phyloP scores from a whole-genome alignment of 371 early-diverging fungal species.

The Actinomortierella wolfii region DNA sequence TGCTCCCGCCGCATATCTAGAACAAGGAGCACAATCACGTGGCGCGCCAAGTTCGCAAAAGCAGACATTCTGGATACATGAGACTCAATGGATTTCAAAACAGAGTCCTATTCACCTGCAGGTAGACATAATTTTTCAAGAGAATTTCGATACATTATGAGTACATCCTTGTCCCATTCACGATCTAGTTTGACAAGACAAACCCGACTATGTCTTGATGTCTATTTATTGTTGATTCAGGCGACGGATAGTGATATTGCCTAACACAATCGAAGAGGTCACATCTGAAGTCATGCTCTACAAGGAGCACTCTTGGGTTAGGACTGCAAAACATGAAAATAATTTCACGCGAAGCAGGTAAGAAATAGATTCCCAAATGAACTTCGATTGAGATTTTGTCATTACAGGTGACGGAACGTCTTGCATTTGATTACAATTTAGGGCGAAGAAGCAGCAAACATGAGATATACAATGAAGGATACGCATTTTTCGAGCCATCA shows the following conservation, averaged over 20 bases:
- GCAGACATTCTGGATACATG: too few relatives aligned
- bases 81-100: too few relatives aligned
- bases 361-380: neutral
- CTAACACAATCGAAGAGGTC: neutral
- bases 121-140: constrained; percentile 13
- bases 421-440: neutral
- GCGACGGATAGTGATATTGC: neutral
- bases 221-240: constrained; percentile 5
- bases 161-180: neutral
- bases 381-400: neutral
- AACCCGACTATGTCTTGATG: constrained; percentile 10
- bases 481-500: neutral
- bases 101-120: too few relatives aligned
- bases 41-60: too few relatives aligned
- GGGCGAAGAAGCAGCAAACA: neutral
- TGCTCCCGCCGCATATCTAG: too few relatives aligned
- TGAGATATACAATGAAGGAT: neutral
- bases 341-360: neutral
- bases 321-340: neutral
- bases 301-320: neutral
- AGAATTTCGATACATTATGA: neutral
- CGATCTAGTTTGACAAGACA: neutral
- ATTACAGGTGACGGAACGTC: neutral
- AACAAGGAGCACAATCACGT: too few relatives aligned
- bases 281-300: neutral